Evolutionary conservation across 2,329 filamentous ascomycete genomes (phyloP).

Genomic region (Pseudopyrenochaeta lycopersici): DNA sequence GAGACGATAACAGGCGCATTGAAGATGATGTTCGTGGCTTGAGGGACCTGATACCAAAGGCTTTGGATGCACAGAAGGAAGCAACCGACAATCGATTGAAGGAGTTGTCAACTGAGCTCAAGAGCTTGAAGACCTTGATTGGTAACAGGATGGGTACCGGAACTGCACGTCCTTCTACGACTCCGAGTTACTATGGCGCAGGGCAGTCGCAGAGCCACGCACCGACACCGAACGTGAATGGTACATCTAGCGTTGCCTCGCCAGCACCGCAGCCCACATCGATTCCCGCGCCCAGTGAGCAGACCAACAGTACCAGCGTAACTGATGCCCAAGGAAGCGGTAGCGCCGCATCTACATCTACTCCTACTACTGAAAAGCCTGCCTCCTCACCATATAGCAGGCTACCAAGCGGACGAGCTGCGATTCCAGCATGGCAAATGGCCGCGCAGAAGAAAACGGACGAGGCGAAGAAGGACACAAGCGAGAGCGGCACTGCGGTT

Average conservation of each 20-base stretch:
- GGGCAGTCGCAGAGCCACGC: constrained; percentile 26
- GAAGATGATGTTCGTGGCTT: constrained; percentile 85
- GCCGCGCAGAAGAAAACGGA: constrained; percentile 59
- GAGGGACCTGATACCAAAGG: constrained; percentile 86
- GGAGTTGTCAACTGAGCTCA: constrained; percentile 87
- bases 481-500: constrained; percentile 47
- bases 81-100: constrained; percentile 80
- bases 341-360: constrained; percentile 21
- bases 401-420: constrained; percentile 48
- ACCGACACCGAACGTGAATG: constrained; percentile 38
- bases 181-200: constrained; percentile 35
- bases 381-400: constrained; percentile 42
- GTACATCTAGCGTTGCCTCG: constrained; percentile 29
- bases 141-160: constrained; percentile 64
- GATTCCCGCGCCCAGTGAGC: constrained; percentile 27
- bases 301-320: constrained; percentile 23
- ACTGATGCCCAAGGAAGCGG: constrained; percentile 31
- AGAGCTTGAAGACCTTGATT: constrained; percentile 90
- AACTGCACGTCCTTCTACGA: constrained; percentile 34
- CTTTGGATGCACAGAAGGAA: constrained; percentile 87
- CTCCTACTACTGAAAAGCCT: constrained; percentile 40
- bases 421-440: constrained; percentile 65
- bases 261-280: constrained; percentile 23
- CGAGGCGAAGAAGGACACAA: constrained; percentile 54
- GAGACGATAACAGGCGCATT: constrained; percentile 86